Conservation (phyloP, 108 stramenopile species). For the Schizochytrium sp. region DNA sequence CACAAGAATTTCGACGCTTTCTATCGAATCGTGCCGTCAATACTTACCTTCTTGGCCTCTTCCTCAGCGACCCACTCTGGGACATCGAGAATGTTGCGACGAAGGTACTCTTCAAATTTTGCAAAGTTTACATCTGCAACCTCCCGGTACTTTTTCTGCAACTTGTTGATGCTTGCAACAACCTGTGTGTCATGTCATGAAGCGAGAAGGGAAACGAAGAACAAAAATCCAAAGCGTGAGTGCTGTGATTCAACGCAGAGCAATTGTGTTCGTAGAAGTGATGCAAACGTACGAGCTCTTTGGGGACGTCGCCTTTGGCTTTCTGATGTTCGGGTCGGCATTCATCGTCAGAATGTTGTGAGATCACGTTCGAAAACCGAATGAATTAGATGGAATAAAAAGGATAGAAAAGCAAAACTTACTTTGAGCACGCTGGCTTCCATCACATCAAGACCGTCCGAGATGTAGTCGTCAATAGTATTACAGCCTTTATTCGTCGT, state of each 20-base stretch:
- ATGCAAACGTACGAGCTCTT: background rate
- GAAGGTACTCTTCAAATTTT: background rate
- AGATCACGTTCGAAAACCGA: too few species aligned
- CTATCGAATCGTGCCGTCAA: too few species aligned
- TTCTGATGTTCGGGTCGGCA: background rate
- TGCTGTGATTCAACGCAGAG: background rate
- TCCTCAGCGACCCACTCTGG: background rate
- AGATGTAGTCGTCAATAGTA: conserved; percentile 12
- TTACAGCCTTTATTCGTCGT: background rate
- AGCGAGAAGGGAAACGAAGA: background rate
- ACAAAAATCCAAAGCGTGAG: background rate
- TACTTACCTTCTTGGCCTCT: background rate
- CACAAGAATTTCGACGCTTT: too few species aligned
- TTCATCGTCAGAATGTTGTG: background rate
- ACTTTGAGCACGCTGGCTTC: background rate
- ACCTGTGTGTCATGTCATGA: background rate
- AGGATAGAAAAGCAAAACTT: background rate
- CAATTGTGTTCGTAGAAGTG: background rate
- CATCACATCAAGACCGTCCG: background rate
- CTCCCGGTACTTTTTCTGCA: background rate
- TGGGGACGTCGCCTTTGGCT: background rate
- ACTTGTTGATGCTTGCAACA: background rate
- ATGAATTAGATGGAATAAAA: background rate
- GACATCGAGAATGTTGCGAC: background rate
- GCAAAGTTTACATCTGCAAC: background rate